Conservation (phyloP, 2,329 filamentous ascomycete species). For the Zymoseptoria passerinii region DNA sequence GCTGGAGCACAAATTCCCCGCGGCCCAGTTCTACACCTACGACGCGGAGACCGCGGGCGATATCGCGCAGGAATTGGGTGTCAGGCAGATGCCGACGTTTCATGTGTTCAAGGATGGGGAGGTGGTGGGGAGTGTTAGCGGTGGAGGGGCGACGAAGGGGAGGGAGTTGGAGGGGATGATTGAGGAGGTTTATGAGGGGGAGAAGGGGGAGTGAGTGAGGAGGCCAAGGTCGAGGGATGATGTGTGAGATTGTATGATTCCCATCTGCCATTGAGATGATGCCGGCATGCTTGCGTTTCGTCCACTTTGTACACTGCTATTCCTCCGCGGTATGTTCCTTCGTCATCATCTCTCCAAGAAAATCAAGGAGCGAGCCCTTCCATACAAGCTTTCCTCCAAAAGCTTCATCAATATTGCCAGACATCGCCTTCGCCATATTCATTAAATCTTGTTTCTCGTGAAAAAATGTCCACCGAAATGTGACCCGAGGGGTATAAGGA, state of each 20-base stretch:
- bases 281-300: neutral
- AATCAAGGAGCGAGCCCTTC: neutral
- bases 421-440: neutral
- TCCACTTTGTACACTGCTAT: neutral
- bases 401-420: neutral
- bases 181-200: constrained; percentile 22
- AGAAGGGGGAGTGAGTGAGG: neutral
- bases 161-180: constrained; percentile 24
- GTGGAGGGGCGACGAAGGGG: constrained; percentile 22
- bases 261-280: neutral
- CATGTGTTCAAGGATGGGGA: constrained; percentile 29
- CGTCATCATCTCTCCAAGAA: neutral
- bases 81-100: constrained; percentile 27
- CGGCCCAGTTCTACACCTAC: constrained; percentile 26
- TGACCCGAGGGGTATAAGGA: neutral
- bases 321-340: neutral
- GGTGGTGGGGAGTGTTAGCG: constrained; percentile 22
- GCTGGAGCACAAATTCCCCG: constrained; percentile 26
- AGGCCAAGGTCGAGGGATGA: neutral
- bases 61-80: constrained; percentile 27
- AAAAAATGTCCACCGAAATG: neutral
- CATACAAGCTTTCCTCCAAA: neutral
- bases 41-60: constrained; percentile 25
- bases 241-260: neutral
- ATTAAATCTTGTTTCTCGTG: constrained; percentile 13